These are phyloP conservation scores for Ceratocystis diversiconidia DNA, from an alignment of 2,329 filamentous ascomycete species.

Conservation along the genomic window DNA sequence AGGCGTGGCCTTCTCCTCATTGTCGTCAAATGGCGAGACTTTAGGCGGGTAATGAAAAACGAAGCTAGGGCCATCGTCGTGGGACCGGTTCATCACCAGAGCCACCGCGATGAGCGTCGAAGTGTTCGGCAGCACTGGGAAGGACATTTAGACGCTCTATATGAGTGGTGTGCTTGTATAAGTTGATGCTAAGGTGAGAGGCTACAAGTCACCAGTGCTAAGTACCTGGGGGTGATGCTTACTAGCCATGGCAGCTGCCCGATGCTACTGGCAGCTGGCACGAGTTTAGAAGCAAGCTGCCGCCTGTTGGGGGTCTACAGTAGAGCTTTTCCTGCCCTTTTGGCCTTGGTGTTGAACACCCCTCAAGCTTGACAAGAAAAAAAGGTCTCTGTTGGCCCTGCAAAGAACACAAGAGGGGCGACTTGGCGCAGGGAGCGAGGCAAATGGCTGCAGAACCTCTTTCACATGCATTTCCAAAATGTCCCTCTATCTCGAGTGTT, in stretches of 20 bases:
- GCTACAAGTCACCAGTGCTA: too few species aligned
- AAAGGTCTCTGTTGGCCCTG: neutral
- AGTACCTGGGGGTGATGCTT: too few species aligned
- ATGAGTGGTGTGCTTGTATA: neutral
- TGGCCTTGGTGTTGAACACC: too few species aligned
- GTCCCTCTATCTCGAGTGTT: neutral
- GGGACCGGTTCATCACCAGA: slow-evolving; percentile 58
- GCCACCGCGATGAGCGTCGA: slow-evolving; percentile 55
- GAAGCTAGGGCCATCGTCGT: slow-evolving; percentile 58
- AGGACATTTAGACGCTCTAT: slow-evolving; percentile 30
- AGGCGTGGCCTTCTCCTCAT: slow-evolving; percentile 29
- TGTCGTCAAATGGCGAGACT: slow-evolving; percentile 25
- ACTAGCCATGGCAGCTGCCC: neutral
- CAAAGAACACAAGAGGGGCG: neutral
- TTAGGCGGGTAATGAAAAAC: slow-evolving; percentile 78
- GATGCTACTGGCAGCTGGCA: neutral
- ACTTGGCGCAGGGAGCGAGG: neutral
- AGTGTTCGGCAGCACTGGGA: slow-evolving; percentile 35
- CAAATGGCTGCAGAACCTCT: neutral
- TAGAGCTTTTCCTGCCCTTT: too few species aligned
- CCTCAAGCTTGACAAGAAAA: neutral
- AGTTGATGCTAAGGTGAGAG: neutral
- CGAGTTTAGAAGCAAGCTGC: neutral
- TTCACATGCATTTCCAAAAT: slow-evolving; percentile 12
- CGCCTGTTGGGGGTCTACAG: neutral